Percentiles rank a stretch among this genome's conserved stretches.
These are phyloP conservation scores for Toxoplasma gondii DNA, from an alignment of 169 alveolate genomes.

Conservation along the genomic window DNA sequence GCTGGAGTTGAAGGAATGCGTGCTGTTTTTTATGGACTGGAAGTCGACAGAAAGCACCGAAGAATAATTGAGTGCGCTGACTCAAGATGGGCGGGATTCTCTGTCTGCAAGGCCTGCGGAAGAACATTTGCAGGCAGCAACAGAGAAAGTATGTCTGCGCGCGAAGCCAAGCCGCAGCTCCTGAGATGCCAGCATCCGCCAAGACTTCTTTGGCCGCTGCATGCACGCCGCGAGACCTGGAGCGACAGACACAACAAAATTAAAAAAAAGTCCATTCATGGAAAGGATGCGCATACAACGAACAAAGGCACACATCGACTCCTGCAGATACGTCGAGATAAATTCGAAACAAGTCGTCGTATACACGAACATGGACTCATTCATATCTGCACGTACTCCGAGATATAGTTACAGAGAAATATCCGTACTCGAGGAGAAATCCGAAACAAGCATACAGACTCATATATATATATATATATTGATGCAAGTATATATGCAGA, in stretches of 20 bases:
- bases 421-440: neutral
- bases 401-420: neutral
- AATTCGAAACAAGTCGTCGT: too few relatives aligned
- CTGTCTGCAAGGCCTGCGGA: neutral
- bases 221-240: neutral
- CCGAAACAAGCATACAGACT: neutral
- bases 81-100: neutral
- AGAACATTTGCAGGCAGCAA: neutral
- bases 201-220: neutral
- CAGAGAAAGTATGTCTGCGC: neutral
- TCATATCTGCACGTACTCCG: neutral
- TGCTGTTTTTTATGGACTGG: too few relatives aligned
- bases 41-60: too few relatives aligned
- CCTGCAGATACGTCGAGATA: too few relatives aligned
- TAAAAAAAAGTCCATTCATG: neutral
- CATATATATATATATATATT: neutral
- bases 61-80: too few relatives aligned
- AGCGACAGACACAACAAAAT: neutral
- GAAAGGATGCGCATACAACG: too few relatives aligned
- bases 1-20: neutral
- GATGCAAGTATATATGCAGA: neutral
- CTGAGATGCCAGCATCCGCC: neutral
- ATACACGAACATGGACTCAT: neutral
- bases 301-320: too few relatives aligned
- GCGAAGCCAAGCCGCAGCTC: neutral